Base-by-base conservation (phyloP, 2,329 filamentous ascomycete genomes). In the Cladosporium sp. region DNA sequence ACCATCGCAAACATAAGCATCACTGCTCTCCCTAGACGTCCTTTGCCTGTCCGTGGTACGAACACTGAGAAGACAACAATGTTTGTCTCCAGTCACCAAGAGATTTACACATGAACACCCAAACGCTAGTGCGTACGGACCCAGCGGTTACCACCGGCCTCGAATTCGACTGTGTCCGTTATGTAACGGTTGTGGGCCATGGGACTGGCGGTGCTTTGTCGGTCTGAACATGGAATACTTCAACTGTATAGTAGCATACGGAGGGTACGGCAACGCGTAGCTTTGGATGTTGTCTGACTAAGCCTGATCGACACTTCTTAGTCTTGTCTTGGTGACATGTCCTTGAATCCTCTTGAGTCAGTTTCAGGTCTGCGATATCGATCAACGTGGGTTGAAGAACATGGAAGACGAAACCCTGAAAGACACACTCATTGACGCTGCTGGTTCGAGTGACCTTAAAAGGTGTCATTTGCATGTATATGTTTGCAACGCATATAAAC, bases 101-200 rank as follows among this genome's bases (percentile, higher is more conserved):
- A 21, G 21, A 39, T 26, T 57, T 28, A 11, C 28, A 36, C 13
- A 48, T 11, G 39, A 32, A 21, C 6, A 23, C 13, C 51, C 10
- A 30, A 30, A 54, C 51, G 30, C 57, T 59, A 59, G 57, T 39
- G 36, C 39, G 57, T 59, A 48, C n/a, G 57, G 36, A 59, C 36
- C 36, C 57, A 59, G 39, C 57, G 57, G 57, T 32, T 59, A 59
- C 36, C 46, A 59, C 49, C 57, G 57, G 57, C 57, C 39, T 59
- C 43, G 18, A 54, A 54, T 54, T 53, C 26, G 51, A 21, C 26
- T 54, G 51, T 54, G 51, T 54, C 30, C 56, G 34, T 34, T 11
- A 34, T 23, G n/a, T n/a, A 36, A 57, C 18, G 25, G 14, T 23
- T 32, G n/a, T 58, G 56, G 56, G 32, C 25, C 56, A 54, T 30